These are phyloP conservation scores for Chalciporus sphaerocephalus DNA, from an alignment of 768 basidiomycete species.

Conservation along the genomic window DNA sequence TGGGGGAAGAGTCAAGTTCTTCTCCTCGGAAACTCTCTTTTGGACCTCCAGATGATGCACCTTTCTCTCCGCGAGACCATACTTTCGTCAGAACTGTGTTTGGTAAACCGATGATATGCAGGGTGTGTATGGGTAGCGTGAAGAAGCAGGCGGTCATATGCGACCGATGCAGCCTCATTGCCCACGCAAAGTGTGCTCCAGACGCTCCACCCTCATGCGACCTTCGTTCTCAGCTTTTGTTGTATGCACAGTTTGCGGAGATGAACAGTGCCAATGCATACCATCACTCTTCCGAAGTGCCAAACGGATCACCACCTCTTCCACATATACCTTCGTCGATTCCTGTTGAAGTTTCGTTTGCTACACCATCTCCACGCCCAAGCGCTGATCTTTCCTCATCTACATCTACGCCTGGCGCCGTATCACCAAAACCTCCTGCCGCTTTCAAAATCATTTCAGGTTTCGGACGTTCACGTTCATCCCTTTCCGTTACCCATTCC, in stretches of 20 bases:
- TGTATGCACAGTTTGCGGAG: slow-evolving; percentile 76
- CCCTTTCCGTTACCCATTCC: slow-evolving; percentile 40
- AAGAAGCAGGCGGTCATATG: slow-evolving; percentile 89
- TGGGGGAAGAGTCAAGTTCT: slow-evolving; percentile 38
- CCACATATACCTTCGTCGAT: slow-evolving; percentile 35
- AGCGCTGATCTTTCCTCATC: slow-evolving; percentile 44
- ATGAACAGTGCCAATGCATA: slow-evolving; percentile 56
- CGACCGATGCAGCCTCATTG: slow-evolving; percentile 83
- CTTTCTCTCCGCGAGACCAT: slow-evolving; percentile 65
- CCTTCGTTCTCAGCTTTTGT: slow-evolving; percentile 72
- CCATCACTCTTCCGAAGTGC: slow-evolving; percentile 48
- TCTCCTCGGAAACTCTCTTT: slow-evolving; percentile 38
- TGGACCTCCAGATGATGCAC: slow-evolving; percentile 31
- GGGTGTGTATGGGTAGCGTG: slow-evolving; percentile 73
- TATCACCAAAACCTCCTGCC: slow-evolving; percentile 44
- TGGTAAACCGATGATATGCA: slow-evolving; percentile 82
- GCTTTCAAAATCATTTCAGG: slow-evolving; percentile 62
- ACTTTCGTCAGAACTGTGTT: slow-evolving; percentile 91
- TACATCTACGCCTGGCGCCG: slow-evolving; percentile 15
- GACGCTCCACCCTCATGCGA: slow-evolving; percentile 80
- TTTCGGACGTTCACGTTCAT: slow-evolving; percentile 64
- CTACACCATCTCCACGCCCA: slow-evolving; percentile 44
- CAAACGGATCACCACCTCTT: slow-evolving; percentile 14
- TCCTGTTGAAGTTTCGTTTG: slow-evolving; percentile 55
- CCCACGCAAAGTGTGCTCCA: slow-evolving; percentile 70